A percentile compares a stretch with the other conserved stretches of the same genome.
These are phyloP conservation scores for Ramichloridium luteum DNA, from an alignment of 2,329 filamentous ascomycete genomes.

Conservation along the genomic window DNA sequence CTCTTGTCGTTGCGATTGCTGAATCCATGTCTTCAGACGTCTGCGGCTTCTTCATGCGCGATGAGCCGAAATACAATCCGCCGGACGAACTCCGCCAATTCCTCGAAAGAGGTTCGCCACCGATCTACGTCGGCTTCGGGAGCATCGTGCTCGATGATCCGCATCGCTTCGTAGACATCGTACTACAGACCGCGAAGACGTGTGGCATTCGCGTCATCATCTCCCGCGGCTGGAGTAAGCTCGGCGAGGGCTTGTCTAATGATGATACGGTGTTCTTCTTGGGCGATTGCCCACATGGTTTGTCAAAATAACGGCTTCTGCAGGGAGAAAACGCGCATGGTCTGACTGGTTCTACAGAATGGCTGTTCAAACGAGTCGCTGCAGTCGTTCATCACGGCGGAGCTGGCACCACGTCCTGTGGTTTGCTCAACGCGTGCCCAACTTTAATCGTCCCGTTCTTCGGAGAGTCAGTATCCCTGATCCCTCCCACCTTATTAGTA, in stretches of 20 bases:
- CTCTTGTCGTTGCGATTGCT: no score
- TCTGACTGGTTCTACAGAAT: no score
- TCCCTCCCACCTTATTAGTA: no score
- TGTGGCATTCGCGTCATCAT: conserved; percentile 52
- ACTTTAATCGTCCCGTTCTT: conserved; percentile 97
- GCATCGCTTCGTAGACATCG: conserved; percentile 53
- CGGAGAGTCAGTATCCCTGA: conserved; percentile 55
- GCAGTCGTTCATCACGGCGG: conserved; percentile 91
- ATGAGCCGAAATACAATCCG: neutral
- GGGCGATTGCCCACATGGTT: no score
- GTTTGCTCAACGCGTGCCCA: conserved; percentile 76
- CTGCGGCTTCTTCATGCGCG: neutral
- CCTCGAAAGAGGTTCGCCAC: conserved; percentile 42
- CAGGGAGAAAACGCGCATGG: no score
- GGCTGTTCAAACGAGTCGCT: conserved; percentile 89
- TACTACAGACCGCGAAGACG: no score
- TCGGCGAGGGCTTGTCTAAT: no score
- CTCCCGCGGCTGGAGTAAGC: conserved; percentile 54
- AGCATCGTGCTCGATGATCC: conserved; percentile 62
- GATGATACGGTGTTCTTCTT: no score
- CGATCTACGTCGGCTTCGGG: conserved; percentile 63
- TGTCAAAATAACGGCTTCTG: no score
- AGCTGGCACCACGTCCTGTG: conserved; percentile 87
- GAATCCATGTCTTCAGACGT: no score
- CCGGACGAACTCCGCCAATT: conserved; percentile 29